Conservation (phyloP, 768 basidiomycete genomes). For the Galerina marginata region DNA sequence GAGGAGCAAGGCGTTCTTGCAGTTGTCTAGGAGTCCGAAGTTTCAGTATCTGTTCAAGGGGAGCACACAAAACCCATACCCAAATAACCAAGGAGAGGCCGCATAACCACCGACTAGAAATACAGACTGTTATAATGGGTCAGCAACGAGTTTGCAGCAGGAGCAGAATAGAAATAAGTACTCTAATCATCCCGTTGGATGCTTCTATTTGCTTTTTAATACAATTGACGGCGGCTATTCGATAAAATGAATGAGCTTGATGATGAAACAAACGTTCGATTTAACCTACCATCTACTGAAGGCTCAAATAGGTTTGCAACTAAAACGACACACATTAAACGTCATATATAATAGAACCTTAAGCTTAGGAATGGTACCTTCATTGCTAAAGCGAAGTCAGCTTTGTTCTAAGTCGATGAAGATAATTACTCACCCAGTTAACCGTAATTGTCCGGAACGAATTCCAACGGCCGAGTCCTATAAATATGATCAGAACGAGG, state of each 20-base stretch:
- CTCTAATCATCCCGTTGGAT: conserved; percentile 70
- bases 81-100: conserved; percentile 81
- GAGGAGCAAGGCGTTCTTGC: conserved; percentile 65
- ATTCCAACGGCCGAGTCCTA: conserved; percentile 69
- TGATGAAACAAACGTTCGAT: not conserved
- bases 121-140: conserved; percentile 55
- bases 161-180: conserved; percentile 26
- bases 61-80: conserved; percentile 29
- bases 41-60: not conserved
- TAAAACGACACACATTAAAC: conserved; percentile 32
- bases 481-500: not conserved
- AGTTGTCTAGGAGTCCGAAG: conserved; percentile 49
- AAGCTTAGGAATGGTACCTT: conserved; percentile 24
- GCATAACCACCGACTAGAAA: conserved; percentile 87
- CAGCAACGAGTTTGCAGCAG: not conserved
- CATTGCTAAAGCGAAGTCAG: conserved; percentile 30
- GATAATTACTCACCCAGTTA: conserved; percentile 60
- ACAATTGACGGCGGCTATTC: conserved; percentile 63
- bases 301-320: conserved; percentile 81
- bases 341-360: not conserved
- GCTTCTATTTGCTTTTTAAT: conserved; percentile 76
- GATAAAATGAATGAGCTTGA: not conserved
- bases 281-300: conserved; percentile 59
- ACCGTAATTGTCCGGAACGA: conserved; percentile 70
- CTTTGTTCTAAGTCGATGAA: not conserved